Percentiles rank a stretch among this genome's conserved stretches.
phyloP scores from a whole-genome alignment of 225 moss, liverwort and hornwort species.

The Physcomitrium patens region DNA sequence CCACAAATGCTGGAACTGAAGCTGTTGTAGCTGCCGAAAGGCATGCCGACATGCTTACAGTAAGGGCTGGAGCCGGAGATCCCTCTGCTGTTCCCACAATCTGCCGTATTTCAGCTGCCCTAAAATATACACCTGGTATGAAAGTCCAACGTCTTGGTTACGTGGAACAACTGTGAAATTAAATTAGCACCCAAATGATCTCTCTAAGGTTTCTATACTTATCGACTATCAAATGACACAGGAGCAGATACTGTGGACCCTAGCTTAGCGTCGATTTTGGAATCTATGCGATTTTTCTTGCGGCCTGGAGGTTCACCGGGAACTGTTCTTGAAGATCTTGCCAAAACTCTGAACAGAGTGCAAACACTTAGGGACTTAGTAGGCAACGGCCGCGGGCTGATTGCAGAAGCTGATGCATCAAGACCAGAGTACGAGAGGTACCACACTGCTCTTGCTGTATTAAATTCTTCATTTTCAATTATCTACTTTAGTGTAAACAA shows the following conservation, averaged over 20 bases:
- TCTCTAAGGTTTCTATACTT: not conserved
- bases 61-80: slow-evolving; percentile 92
- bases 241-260: slow-evolving; percentile 73
- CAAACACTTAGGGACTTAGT: slow-evolving; percentile 76
- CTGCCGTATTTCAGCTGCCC: slow-evolving; percentile 76
- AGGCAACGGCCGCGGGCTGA: slow-evolving; percentile 70
- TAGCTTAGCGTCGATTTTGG: slow-evolving; percentile 78
- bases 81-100: slow-evolving; percentile 92
- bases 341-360: slow-evolving; percentile 81
- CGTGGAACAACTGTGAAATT: not conserved
- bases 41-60: slow-evolving; percentile 73
- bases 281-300: slow-evolving; percentile 84
- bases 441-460: not conserved
- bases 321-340: slow-evolving; percentile 91
- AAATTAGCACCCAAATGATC: slow-evolving; percentile 3
- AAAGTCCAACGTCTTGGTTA: slow-evolving; percentile 1
- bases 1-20: slow-evolving; percentile 72
- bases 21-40: slow-evolving; percentile 82
- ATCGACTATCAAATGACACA: slow-evolving; percentile 21
- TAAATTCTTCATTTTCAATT: not conserved
- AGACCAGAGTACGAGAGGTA: slow-evolving; percentile 97
- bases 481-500: not conserved
- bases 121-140: slow-evolving; percentile 75
- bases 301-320: slow-evolving; percentile 84
- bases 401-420: slow-evolving; percentile 77